Evolutionary conservation across 192 early-diverging fungal genomes (phyloP).

Genomic region (Dimargaris xerosporica): DNA sequence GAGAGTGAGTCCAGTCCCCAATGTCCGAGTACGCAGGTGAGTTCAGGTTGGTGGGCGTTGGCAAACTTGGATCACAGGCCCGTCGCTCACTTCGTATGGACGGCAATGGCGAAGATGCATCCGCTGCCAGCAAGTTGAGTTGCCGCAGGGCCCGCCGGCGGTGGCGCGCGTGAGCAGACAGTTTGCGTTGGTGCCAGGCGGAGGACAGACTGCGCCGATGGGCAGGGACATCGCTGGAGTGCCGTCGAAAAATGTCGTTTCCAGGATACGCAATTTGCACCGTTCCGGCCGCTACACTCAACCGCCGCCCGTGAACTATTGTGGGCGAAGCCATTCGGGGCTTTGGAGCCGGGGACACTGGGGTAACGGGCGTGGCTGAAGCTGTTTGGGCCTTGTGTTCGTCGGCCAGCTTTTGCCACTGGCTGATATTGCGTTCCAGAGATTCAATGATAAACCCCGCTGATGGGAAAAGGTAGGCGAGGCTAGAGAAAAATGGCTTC

Average conservation of each 20-base stretch:
- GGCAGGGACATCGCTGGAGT: slow-evolving; percentile 3
- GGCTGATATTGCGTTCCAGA: slow-evolving; percentile 34
- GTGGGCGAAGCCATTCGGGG: neutral
- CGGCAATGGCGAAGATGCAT: neutral
- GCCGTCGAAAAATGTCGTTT: neutral
- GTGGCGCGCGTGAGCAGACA: neutral
- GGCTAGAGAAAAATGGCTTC: slow-evolving; percentile 67
- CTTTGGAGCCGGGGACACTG: neutral
- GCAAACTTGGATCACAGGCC: neutral
- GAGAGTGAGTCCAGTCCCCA: neutral
- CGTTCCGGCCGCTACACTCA: slow-evolving; percentile 25
- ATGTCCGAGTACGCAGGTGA: neutral
- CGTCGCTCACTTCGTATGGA: neutral
- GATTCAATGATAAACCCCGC: slow-evolving; percentile 39
- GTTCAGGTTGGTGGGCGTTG: neutral
- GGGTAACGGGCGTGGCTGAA: neutral
- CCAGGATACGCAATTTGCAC: slow-evolving; percentile 23
- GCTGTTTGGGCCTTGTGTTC: slow-evolving; percentile 1
- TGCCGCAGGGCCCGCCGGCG: neutral
- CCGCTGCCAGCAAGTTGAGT: neutral
- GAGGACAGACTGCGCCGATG: slow-evolving; percentile 1
- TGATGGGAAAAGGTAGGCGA: slow-evolving; percentile 62
- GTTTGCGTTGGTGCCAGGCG: neutral
- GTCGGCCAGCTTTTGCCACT: slow-evolving; percentile 34
- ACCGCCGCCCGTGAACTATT: slow-evolving; percentile 15